A percentile compares a stretch with the other conserved stretches of the same genome.
These are phyloP conservation scores for Retiboletus flavoniger DNA, from an alignment of 1,284 basidiomycete species.

Conservation along the genomic window DNA sequence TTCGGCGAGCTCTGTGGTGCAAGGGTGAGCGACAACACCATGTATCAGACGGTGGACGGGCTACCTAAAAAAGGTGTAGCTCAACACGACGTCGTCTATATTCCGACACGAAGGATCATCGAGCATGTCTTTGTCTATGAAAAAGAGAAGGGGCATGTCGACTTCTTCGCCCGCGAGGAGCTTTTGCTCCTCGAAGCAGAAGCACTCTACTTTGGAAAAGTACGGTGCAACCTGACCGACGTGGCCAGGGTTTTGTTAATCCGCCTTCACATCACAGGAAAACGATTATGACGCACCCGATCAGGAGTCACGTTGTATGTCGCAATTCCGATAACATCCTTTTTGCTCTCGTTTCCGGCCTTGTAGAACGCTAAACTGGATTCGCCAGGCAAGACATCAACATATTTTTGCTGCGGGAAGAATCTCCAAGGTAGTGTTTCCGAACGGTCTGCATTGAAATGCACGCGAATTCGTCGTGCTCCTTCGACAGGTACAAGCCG, in stretches of 20 bases:
- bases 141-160: constrained; percentile 97
- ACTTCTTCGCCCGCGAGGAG: constrained; percentile 95
- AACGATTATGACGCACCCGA: constrained; percentile 54
- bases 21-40: constrained; percentile 1
- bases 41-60: not conserved
- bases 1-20: constrained; percentile 67
- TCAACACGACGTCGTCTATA: constrained; percentile 89
- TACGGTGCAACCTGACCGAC: constrained; percentile 85
- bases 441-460: constrained; percentile 91
- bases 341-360: constrained; percentile 81
- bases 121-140: constrained; percentile 95
- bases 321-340: constrained; percentile 97
- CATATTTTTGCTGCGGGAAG: constrained; percentile 85
- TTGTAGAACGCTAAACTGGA: constrained; percentile 96
- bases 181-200: constrained; percentile 99
- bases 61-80: constrained; percentile 96
- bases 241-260: not conserved
- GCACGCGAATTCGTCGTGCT: constrained; percentile 82
- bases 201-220: constrained; percentile 99
- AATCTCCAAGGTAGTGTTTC: constrained; percentile 95
- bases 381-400: constrained; percentile 93
- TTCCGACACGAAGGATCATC: constrained; percentile 87
- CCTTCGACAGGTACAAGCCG: constrained; percentile 75
- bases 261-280: not conserved
- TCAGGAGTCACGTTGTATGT: constrained; percentile 97